A percentile compares a stretch with the other conserved stretches of the same genome.
phyloP scores from a whole-genome alignment of 495 filamentous ascomycete genomes.

The Aspergillus incahuasiensis region DNA sequence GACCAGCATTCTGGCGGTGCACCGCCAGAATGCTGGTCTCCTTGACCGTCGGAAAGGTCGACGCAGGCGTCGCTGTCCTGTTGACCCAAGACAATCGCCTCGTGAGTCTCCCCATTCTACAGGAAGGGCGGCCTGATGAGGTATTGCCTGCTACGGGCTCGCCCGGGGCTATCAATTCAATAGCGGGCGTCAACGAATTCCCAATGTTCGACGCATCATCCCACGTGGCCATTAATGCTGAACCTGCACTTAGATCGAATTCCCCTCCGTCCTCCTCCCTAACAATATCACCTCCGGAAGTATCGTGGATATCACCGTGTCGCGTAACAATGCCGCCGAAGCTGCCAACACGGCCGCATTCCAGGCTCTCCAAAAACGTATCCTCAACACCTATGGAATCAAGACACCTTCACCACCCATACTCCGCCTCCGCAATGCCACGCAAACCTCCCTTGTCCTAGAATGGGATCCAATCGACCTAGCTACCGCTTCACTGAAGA shows the following conservation, averaged over 20 bases:
- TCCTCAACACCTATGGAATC: constrained; percentile 80
- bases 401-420: constrained; percentile 71
- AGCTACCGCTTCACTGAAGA: constrained; percentile 84
- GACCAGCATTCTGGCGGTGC: too few species aligned
- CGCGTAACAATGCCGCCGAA: constrained; percentile 81
- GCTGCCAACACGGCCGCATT: constrained; percentile 66
- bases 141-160: neutral
- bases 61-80: constrained; percentile 94
- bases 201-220: neutral
- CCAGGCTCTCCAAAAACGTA: constrained; percentile 76
- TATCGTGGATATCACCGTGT: constrained; percentile 96
- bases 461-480: constrained; percentile 96
- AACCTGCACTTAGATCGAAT: constrained; percentile 72
- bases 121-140: constrained; percentile 2
- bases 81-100: constrained; percentile 95
- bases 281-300: constrained; percentile 89
- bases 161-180: neutral
- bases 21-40: constrained; percentile 77
- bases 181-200: constrained; percentile 1
- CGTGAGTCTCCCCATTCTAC: constrained; percentile 49
- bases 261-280: constrained; percentile 94
- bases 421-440: constrained; percentile 89
- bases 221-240: constrained; percentile 1
- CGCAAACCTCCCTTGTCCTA: constrained; percentile 93
- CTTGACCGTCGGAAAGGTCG: constrained; percentile 97